phyloP scores from a whole-genome alignment of 768 basidiomycete species.

The Tylopilus rubrobrunneus region DNA sequence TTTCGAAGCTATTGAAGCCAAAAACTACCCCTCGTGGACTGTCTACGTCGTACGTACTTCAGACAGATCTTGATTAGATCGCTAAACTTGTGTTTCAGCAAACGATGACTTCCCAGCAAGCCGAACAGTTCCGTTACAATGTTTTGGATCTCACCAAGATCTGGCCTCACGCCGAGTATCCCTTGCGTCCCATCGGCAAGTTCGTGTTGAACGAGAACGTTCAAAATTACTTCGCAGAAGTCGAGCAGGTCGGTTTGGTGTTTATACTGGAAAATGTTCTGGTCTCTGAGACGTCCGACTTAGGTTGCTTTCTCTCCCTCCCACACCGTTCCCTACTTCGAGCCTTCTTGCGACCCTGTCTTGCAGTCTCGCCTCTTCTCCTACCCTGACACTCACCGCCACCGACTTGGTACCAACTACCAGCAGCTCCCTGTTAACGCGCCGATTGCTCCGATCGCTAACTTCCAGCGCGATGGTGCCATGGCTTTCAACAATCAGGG shows the following conservation, averaged over 20 bases:
- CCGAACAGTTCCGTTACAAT: slow-evolving; percentile 87
- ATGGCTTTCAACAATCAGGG: slow-evolving; percentile 76
- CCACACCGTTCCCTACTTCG: slow-evolving; percentile 83
- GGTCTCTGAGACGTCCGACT: slow-evolving; percentile 2
- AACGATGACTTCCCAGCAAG: slow-evolving; percentile 91
- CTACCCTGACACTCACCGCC: slow-evolving; percentile 86
- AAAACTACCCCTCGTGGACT: slow-evolving; percentile 83
- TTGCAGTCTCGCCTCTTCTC: slow-evolving; percentile 94
- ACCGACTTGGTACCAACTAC: slow-evolving; percentile 79
- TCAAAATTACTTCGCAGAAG: slow-evolving; percentile 90
- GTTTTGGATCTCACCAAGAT: slow-evolving; percentile 89
- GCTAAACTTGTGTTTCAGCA: slow-evolving; percentile 44
- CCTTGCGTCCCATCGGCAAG: slow-evolving; percentile 85
- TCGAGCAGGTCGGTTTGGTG: slow-evolving; percentile 71
- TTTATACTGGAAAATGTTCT: slow-evolving; percentile 17
- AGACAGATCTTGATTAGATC: not conserved
- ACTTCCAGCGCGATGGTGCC: slow-evolving; percentile 90
- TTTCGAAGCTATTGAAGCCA: slow-evolving; percentile 78
- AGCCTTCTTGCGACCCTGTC: slow-evolving; percentile 88
- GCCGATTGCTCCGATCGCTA: slow-evolving; percentile 66
- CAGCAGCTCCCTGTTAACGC: slow-evolving; percentile 87
- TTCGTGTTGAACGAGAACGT: slow-evolving; percentile 76
- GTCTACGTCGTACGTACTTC: slow-evolving; percentile 65
- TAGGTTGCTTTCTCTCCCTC: slow-evolving; percentile 84
- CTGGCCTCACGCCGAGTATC: slow-evolving; percentile 85